Conservation (phyloP, 1,139 yeast genomes). For the Arxiozyma heterogenica region DNA sequence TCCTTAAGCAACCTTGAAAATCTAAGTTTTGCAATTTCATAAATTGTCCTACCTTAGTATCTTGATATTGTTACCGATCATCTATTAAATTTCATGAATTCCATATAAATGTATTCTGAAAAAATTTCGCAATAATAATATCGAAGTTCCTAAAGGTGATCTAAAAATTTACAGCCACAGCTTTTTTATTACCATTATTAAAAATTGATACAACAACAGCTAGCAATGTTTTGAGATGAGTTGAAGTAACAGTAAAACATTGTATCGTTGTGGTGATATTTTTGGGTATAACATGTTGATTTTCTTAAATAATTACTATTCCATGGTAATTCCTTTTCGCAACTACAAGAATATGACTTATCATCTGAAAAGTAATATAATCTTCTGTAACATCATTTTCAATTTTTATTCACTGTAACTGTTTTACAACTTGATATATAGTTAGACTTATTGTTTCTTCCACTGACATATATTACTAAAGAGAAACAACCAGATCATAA, state of each 20-base stretch:
- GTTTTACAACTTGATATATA: slow-evolving; percentile 11
- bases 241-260: slow-evolving; percentile 50
- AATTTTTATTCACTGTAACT: neutral
- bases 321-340: slow-evolving; percentile 29
- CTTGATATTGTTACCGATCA: neutral
- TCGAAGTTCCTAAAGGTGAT: slow-evolving; percentile 49
- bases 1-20: no score
- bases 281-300: slow-evolving; percentile 32
- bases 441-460: neutral
- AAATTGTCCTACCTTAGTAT: neutral
- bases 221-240: slow-evolving; percentile 45
- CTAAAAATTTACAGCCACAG: slow-evolving; percentile 54
- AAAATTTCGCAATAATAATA: slow-evolving; percentile 37
- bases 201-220: slow-evolving; percentile 48
- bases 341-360: slow-evolving; percentile 30
- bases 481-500: slow-evolving; percentile 42
- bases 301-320: slow-evolving; percentile 18
- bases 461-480: slow-evolving; percentile 30
- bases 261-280: slow-evolving; percentile 42
- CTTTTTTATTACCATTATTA: slow-evolving; percentile 46
- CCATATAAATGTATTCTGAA: slow-evolving; percentile 18
- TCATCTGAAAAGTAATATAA: neutral
- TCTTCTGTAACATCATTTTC: neutral
- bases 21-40: no score
- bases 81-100: neutral